phyloP scores from a whole-genome alignment of 2,329 filamentous ascomycete species.

The Didymella keratinophila region DNA sequence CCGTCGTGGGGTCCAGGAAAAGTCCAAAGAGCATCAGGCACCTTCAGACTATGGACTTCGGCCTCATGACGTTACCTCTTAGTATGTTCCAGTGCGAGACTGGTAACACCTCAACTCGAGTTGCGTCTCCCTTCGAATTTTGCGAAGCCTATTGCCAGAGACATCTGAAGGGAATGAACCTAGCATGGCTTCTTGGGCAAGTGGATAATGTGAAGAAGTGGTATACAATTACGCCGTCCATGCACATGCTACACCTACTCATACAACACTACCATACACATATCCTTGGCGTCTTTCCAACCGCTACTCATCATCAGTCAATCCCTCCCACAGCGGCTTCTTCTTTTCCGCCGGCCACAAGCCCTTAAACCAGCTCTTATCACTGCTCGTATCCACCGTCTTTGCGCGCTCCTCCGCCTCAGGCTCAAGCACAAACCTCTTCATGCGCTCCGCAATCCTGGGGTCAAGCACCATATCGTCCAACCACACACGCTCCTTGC shows the following conservation, averaged over 20 bases:
- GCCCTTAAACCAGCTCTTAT: constrained; percentile 40
- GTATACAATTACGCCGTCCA: constrained; percentile 28
- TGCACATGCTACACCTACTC: constrained; percentile 41
- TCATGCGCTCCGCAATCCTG: constrained; percentile 80
- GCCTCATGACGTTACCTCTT: too few species aligned
- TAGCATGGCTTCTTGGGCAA: neutral
- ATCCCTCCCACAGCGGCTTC: constrained; percentile 44
- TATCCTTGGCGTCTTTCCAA: too few species aligned
- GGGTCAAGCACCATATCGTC: constrained; percentile 77
- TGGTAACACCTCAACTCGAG: too few species aligned
- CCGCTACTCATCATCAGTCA: constrained; percentile 42
- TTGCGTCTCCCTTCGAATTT: too few species aligned
- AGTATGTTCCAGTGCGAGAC: too few species aligned
- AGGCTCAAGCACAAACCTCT: constrained; percentile 72
- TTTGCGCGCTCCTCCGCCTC: constrained; percentile 74
- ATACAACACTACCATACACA: constrained; percentile 35
- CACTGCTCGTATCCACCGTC: constrained; percentile 27
- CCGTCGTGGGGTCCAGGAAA: too few species aligned
- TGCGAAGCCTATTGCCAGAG: neutral
- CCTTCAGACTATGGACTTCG: too few species aligned
- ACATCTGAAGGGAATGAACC: neutral
- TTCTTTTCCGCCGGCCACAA: constrained; percentile 46
- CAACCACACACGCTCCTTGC: constrained; percentile 72
- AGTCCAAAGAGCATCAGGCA: too few species aligned
- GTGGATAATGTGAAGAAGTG: neutral